A percentile compares a stretch with the other conserved stretches of the same genome.
Conservation (phyloP, 2,329 filamentous ascomycete species). For the Stemphylium beticola region DNA sequence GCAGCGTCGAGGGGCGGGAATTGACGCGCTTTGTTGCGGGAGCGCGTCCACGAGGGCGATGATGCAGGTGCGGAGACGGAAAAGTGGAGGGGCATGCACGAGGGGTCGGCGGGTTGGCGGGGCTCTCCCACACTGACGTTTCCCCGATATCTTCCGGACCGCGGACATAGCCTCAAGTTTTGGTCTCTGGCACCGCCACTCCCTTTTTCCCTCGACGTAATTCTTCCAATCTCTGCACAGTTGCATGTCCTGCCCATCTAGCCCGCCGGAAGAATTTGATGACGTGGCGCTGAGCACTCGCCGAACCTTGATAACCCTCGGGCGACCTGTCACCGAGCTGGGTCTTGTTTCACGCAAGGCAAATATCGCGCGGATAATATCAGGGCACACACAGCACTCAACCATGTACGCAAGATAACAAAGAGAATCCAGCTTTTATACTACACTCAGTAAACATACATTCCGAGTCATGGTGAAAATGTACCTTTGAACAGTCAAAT, state of each 20-base stretch:
- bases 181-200: background rate
- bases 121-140: slow-evolving; percentile 8
- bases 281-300: background rate
- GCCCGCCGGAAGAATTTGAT: background rate
- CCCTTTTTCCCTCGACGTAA: background rate
- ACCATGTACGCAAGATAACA: background rate
- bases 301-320: background rate
- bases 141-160: slow-evolving; percentile 39
- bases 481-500: slow-evolving; percentile 26
- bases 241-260: background rate
- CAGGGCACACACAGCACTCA: background rate
- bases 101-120: slow-evolving; percentile 29
- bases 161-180: slow-evolving; percentile 24
- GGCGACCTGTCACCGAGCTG: slow-evolving; percentile 18
- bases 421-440: slow-evolving; percentile 28
- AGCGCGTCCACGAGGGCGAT: slow-evolving; percentile 18
- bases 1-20: background rate
- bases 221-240: background rate
- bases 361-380: too few species aligned
- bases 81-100: slow-evolving; percentile 28
- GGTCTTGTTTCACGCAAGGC: background rate
- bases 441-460: slow-evolving; percentile 42
- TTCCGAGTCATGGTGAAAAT: slow-evolving; percentile 34
- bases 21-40: slow-evolving; percentile 36
- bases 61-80: slow-evolving; percentile 27